Percentiles rank a stretch among this genome's conserved stretches.
Evolutionary conservation across 495 filamentous ascomycete species (phyloP).

Genomic region (Venustampulla echinocandica): DNA sequence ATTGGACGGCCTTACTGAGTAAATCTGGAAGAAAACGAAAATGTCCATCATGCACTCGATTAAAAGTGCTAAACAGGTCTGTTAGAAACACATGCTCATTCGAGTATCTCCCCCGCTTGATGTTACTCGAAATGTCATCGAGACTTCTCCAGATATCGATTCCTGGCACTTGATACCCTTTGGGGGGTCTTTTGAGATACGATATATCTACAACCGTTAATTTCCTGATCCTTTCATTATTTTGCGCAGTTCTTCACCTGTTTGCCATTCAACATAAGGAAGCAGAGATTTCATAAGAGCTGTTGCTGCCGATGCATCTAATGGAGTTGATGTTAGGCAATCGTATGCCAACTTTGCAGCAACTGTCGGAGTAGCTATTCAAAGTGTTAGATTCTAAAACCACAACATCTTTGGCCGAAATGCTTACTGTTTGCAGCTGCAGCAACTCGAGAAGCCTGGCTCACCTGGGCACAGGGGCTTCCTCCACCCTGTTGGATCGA

Average conservation of each 20-base stretch:
- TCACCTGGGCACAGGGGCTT: constrained; percentile 3
- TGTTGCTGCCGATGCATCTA: constrained; percentile 17
- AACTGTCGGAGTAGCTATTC: constrained; percentile 5
- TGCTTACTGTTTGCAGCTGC: too few species aligned
- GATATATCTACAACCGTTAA: constrained; percentile 12
- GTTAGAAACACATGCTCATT: constrained; percentile 26
- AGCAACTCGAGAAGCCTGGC: too few species aligned
- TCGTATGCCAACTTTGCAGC: constrained; percentile 14
- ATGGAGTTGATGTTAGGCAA: constrained; percentile 24
- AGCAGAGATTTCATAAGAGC: constrained; percentile 13
- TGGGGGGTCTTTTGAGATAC: constrained; percentile 24
- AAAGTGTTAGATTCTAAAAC: background rate
- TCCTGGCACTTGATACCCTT: constrained; percentile 17
- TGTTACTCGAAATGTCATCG: constrained; percentile 20
- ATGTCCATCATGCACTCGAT: constrained; percentile 34
- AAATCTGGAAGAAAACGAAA: constrained; percentile 30
- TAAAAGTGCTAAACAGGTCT: constrained; percentile 27
- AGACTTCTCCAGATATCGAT: constrained; percentile 21
- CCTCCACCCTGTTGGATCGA: background rate
- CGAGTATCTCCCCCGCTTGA: constrained; percentile 15
- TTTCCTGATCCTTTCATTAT: constrained; percentile 14
- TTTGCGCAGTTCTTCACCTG: constrained; percentile 2
- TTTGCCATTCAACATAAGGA: constrained; percentile 13
- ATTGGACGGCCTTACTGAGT: constrained; percentile 27
- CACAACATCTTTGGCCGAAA: background rate